Evolutionary conservation across 139 green algal species (phyloP), one percentile per base, ranked within the genome.

Genomic region (Chlamydomonas sp.): DNA sequence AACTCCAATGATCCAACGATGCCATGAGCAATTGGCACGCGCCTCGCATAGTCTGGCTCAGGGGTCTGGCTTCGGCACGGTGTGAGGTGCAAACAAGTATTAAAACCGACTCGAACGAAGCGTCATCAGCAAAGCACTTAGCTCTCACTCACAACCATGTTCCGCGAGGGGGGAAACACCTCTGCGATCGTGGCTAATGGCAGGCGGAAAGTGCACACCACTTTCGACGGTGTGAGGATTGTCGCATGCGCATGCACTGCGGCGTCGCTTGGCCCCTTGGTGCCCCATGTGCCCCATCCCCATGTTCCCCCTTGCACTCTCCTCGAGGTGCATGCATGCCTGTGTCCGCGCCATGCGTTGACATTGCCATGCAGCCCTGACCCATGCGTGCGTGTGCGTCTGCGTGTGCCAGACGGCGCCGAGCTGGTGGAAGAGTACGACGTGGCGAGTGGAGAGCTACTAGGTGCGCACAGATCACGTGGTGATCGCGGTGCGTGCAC

Each of bases 161-260:
- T 83, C 16, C 30, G 77, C 8, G 48, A 79, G 38, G 77, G 77
- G 1, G 77, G 77, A 1, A 67, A 83, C 13, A 73, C 64, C 33
- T 79, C 77, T 2, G 63, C 77, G 1, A 73, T 83, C 20, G 58
- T 73, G 26, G 54, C 49, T 5, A 65, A 58, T 34, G 73, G 69
- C 6, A 47, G 73, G 3, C 65, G 59, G 10, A 77, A 76, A 48
- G 30, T 83, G 31, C 72, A 79, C 69, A 83, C 77, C 2, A 79
- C 72, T 28, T 83, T 75, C 38, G 62, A 73, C 13, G 75, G 71
- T 65, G 3, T 58, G 67, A 37, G 1, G 22, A 26, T 69, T 35
- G 36, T 29, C n/a, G n/a, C n/a, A n/a, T n/a, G n/a, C n/a, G n/a
- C n/a, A n/a, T n/a, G n/a, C n/a, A n/a, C n/a, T n/a, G n/a, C n/a